phyloP scores from a whole-genome alignment of 306 rosid genomes.

The Cucumis melo region DNA sequence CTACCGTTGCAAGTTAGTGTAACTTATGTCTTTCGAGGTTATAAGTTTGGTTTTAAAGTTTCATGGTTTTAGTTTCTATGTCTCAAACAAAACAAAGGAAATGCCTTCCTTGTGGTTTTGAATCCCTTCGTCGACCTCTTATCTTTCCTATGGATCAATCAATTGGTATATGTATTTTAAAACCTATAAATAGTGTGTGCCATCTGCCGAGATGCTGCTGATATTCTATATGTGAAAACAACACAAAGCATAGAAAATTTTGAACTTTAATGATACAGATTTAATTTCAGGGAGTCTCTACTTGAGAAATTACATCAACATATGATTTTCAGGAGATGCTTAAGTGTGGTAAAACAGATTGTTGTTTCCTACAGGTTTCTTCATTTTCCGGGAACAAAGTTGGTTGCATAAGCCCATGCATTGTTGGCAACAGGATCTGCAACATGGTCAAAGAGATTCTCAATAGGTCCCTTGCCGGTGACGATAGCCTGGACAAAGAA shows the following conservation, averaged over 20 bases:
- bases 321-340: constrained; percentile 22
- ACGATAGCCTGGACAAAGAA: constrained; percentile 96
- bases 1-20: background rate
- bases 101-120: background rate
- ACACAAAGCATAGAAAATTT: constrained; percentile 10
- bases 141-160: background rate
- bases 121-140: background rate
- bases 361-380: constrained; percentile 12
- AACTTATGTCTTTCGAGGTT: background rate
- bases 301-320: constrained; percentile 20
- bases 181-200: background rate
- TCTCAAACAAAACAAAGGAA: background rate
- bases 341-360: constrained; percentile 7
- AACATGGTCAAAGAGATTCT: constrained; percentile 68
- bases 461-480: constrained; percentile 82
- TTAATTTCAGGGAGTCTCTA: constrained; percentile 29
- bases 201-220: background rate
- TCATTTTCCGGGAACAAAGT: constrained; percentile 88
- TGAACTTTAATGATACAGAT: constrained; percentile 19
- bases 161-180: background rate
- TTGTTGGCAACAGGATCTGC: constrained; percentile 90
- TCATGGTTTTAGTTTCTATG: background rate
- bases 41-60: background rate
- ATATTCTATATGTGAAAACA: background rate
- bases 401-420: constrained; percentile 92